These are phyloP conservation scores for Wickerhamiella kazuoi DNA, from an alignment of 805 yeast genomes.

Conservation along the genomic window DNA sequence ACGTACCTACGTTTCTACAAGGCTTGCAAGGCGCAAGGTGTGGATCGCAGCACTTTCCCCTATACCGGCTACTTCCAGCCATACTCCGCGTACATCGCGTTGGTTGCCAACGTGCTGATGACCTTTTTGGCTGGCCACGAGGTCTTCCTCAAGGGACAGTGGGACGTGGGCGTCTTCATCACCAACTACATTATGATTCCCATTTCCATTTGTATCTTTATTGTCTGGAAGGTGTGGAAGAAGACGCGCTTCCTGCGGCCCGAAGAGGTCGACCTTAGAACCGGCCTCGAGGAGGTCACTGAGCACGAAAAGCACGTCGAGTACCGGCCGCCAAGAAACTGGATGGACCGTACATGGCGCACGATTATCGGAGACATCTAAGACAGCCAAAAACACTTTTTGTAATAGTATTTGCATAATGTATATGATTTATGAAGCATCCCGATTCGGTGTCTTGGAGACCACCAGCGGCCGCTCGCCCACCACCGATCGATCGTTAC, in stretches of 20 bases:
- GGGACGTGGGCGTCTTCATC: constrained; percentile 45
- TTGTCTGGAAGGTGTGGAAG: constrained; percentile 35
- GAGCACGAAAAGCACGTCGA: constrained; percentile 29
- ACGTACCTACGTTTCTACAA: constrained; percentile 46
- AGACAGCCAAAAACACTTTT: background rate
- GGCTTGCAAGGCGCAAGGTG: constrained; percentile 37
- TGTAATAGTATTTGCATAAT: no score
- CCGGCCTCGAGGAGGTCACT: constrained; percentile 41
- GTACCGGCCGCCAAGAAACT: constrained; percentile 25
- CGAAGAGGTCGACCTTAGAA: constrained; percentile 33
- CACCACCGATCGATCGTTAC: background rate
- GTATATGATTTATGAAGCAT: no score
- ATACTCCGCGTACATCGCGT: constrained; percentile 34
- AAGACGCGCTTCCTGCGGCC: constrained; percentile 31
- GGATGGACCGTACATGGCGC: constrained; percentile 33
- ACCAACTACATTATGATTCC: constrained; percentile 61
- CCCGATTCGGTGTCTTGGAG: background rate
- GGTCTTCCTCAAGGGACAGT: constrained; percentile 48
- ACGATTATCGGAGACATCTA: background rate
- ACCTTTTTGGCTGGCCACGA: constrained; percentile 48
- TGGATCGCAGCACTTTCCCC: constrained; percentile 29
- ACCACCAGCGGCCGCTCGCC: background rate
- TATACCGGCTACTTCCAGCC: constrained; percentile 46
- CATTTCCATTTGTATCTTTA: constrained; percentile 29
- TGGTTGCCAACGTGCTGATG: constrained; percentile 32